These are phyloP conservation scores for Fusarium gaditjirri DNA, from an alignment of 2,329 filamentous ascomycete species.

Conservation along the genomic window DNA sequence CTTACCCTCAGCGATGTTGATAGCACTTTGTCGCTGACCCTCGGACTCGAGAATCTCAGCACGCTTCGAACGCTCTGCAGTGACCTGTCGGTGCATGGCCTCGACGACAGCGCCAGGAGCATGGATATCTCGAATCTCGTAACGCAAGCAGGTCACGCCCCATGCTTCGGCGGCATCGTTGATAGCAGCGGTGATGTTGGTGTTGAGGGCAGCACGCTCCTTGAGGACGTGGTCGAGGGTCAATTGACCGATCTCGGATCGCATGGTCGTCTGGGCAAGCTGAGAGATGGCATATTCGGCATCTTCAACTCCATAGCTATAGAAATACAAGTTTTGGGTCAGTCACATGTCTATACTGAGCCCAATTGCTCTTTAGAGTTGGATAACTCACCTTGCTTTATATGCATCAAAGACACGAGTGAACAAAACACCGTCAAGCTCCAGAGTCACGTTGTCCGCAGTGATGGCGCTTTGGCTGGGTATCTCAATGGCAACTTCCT, in stretches of 20 bases:
- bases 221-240: conserved; percentile 97
- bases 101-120: conserved; percentile 92
- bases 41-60: conserved; percentile 98
- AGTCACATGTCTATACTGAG: background rate
- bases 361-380: background rate
- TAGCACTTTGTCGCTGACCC: conserved; percentile 94
- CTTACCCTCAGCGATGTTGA: conserved; percentile 97
- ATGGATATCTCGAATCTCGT: conserved; percentile 98
- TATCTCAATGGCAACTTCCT: conserved; percentile 96
- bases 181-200: conserved; percentile 98
- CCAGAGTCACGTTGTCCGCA: conserved; percentile 96
- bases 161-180: conserved; percentile 97
- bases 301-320: conserved; percentile 95
- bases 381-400: conserved; percentile 80
- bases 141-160: conserved; percentile 95
- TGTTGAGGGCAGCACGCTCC: conserved; percentile 94
- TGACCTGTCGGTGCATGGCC: conserved; percentile 98
- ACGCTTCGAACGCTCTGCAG: conserved; percentile 95
- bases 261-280: conserved; percentile 98
- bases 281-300: conserved; percentile 99
- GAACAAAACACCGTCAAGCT: conserved; percentile 94
- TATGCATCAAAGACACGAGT: conserved; percentile 98
- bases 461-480: conserved; percentile 98
- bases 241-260: conserved; percentile 96
- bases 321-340: background rate